Evolutionary conservation across 2,329 filamentous ascomycete genomes (phyloP), one percentile per base, ranked within the genome.

Genomic region (Alternaria arborescens): DNA sequence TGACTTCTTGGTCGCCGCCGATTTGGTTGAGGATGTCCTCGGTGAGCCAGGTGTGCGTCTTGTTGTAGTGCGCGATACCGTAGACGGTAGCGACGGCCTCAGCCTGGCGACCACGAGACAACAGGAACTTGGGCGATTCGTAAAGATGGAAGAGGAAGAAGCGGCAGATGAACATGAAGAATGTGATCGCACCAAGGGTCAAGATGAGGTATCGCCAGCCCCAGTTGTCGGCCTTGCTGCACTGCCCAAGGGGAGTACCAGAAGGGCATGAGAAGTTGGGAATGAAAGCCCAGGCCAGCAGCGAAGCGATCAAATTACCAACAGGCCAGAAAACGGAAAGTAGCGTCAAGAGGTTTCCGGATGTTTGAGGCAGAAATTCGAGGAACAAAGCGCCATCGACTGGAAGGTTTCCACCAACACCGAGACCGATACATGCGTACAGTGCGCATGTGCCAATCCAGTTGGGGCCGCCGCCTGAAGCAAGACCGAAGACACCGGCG

Each of bases 261-360:
- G 63, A 41, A 1, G 68, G 36, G 64, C 82, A 87, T 8, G 87
- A 88, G 82, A 86, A 91, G 65, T 87, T 86, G 28, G 89, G 87
- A 57, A 95, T 89, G 67, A 89, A 92, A 46, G 84, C 90, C 92
- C 91, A 94, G 7, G 90, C 91, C 48, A 92, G 82, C 75, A 76
- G 70, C 7, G 72, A 74, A 2, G 90, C 88, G 57, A 90, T 85
- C 8, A 96, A 83, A 73, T 95, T 91, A 6, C 92, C 93, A 18
- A 96, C 80, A 0, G 92, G 91, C 92, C 93, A 97, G 90, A 91
- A 95, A 8, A 93, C 86, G 7, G 91, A 93, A n/a, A 96, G 83
- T 48, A 94, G 83, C 0, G 92, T 95, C 30, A 95, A 82, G 14
- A 95, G 84, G 32, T 88, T 87, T 64, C 88, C 88, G n/a, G 88